Percentiles rank a stretch among this genome's conserved stretches.
phyloP scores from a whole-genome alignment of 345 rosid species.

The Lenwebbia sp. region DNA sequence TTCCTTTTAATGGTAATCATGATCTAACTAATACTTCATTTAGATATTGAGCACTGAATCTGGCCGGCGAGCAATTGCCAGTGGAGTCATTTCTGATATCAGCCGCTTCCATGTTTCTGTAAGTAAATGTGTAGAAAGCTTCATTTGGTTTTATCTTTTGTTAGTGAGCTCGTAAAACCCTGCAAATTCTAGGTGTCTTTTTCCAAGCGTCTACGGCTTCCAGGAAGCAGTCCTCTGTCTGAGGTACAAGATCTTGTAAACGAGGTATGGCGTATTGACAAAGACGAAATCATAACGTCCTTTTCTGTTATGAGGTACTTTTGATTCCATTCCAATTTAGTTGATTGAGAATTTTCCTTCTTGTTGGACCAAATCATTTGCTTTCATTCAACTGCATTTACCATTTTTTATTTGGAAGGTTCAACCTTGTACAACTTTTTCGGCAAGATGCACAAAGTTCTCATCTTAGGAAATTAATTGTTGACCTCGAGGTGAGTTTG shows the following conservation, averaged over 20 bases:
- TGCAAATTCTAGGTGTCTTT: slow-evolving; percentile 50
- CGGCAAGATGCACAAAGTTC: slow-evolving; percentile 42
- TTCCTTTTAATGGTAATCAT: background rate
- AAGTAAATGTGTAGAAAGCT: slow-evolving; percentile 18
- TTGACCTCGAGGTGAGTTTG: slow-evolving; percentile 80
- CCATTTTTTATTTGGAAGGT: slow-evolving; percentile 38
- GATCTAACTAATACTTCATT: background rate
- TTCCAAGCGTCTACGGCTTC: slow-evolving; percentile 72
- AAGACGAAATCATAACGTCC: slow-evolving; percentile 72
- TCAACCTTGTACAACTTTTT: slow-evolving; percentile 83
- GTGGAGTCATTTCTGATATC: slow-evolving; percentile 66
- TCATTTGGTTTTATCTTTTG: background rate
- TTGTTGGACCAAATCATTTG: background rate
- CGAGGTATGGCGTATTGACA: slow-evolving; percentile 72
- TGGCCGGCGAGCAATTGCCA: slow-evolving; percentile 47
- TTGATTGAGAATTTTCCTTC: background rate
- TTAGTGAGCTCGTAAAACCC: background rate
- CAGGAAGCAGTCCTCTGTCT: slow-evolving; percentile 39
- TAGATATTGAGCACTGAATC: slow-evolving; percentile 72
- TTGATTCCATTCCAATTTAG: background rate
- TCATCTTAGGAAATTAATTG: slow-evolving; percentile 75
- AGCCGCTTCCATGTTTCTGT: slow-evolving; percentile 66
- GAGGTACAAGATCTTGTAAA: slow-evolving; percentile 36
- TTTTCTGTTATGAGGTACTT: slow-evolving; percentile 85
- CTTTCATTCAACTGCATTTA: background rate